These are phyloP conservation scores for Cytidiella melzeri DNA, from an alignment of 768 basidiomycete species.

Conservation along the genomic window DNA sequence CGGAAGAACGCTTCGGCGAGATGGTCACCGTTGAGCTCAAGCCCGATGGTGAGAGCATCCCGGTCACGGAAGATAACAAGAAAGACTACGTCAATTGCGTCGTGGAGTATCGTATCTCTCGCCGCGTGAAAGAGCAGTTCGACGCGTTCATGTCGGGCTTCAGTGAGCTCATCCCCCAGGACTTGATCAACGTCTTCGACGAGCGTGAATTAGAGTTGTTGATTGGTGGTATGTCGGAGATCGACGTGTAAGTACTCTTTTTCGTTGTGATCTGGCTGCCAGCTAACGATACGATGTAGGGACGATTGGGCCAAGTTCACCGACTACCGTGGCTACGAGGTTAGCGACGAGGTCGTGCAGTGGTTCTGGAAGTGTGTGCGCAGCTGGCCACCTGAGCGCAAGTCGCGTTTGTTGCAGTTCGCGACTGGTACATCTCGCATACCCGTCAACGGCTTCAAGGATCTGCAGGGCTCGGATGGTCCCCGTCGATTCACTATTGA, in stretches of 20 bases:
- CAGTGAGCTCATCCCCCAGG: slow-evolving; percentile 97
- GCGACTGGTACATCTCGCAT: slow-evolving; percentile 96
- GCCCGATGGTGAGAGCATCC: slow-evolving; percentile 76
- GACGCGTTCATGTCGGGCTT: slow-evolving; percentile 99
- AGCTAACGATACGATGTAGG: slow-evolving; percentile 29
- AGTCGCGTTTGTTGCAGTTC: slow-evolving; percentile 93
- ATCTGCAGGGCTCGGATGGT: slow-evolving; percentile 95
- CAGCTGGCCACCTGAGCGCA: slow-evolving; percentile 97
- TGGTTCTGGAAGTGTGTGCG: slow-evolving; percentile 99
- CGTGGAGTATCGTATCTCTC: slow-evolving; percentile 95
- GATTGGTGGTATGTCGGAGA: slow-evolving; percentile 99
- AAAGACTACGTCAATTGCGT: slow-evolving; percentile 94
- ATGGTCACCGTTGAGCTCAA: slow-evolving; percentile 96
- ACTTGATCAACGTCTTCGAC: slow-evolving; percentile 96
- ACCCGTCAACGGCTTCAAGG: slow-evolving; percentile 98
- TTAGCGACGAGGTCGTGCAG: slow-evolving; percentile 93
- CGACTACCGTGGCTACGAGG: slow-evolving; percentile 94
- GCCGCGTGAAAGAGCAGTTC: slow-evolving; percentile 97
- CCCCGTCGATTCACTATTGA: slow-evolving; percentile 97
- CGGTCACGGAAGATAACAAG: slow-evolving; percentile 97
- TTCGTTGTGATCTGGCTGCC: slow-evolving; percentile 1
- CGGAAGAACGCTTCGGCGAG: slow-evolving; percentile 97
- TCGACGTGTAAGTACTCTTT: slow-evolving; percentile 77
- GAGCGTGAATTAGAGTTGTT: slow-evolving; percentile 95
- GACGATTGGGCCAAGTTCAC: slow-evolving; percentile 99